phyloP scores from a whole-genome alignment of 225 moss, liverwort and hornwort genomes.

The Rhytidiadelphus loreus region DNA sequence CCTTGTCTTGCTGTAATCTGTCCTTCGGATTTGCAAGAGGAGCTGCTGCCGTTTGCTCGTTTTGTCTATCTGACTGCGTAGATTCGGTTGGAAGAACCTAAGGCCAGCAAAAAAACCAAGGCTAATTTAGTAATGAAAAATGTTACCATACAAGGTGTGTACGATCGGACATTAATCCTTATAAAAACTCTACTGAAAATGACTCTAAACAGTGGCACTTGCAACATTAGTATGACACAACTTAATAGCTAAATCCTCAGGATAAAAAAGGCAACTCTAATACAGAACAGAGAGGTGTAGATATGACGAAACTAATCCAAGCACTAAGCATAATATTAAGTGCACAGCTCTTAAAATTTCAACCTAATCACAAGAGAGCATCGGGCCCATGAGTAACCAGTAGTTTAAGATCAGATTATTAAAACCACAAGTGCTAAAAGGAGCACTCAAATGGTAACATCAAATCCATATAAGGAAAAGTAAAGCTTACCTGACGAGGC shows the following conservation, averaged over 20 bases:
- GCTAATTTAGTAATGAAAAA: background rate
- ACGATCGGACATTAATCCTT: background rate
- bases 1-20: background rate
- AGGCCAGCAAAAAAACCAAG: constrained; percentile 1
- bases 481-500: constrained; percentile 19
- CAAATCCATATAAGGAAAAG: background rate
- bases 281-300: background rate
- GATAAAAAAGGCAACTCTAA: background rate
- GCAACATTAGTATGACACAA: background rate
- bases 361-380: background rate
- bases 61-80: background rate
- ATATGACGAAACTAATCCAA: background rate
- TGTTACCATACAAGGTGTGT: background rate
- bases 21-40: background rate
- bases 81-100: constrained; percentile 14
- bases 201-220: background rate
- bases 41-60: background rate
- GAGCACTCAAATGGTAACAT: background rate
- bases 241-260: background rate
- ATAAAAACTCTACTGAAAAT: background rate
- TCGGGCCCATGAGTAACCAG: background rate
- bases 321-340: background rate
- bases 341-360: background rate
- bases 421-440: background rate
- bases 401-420: background rate